These are phyloP conservation scores for Suillus clintonianus DNA, from an alignment of 768 basidiomycete genomes.

Conservation along the genomic window DNA sequence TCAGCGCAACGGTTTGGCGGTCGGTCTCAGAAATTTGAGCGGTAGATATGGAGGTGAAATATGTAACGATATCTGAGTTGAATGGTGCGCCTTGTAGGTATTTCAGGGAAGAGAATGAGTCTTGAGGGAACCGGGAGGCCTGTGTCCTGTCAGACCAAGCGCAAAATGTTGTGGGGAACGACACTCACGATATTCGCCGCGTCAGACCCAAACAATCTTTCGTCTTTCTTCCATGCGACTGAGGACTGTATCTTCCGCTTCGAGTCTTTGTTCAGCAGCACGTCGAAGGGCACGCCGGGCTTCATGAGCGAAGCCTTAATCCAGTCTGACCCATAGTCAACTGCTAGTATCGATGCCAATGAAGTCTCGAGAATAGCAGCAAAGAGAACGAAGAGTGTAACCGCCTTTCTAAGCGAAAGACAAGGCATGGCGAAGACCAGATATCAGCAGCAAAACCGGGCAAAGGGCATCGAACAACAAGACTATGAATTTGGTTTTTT, in stretches of 20 bases:
- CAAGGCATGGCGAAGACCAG: conserved; percentile 15
- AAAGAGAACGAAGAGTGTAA: conserved; percentile 26
- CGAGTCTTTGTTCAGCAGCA: conserved; percentile 94
- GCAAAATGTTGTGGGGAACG: not conserved
- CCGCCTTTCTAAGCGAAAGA: conserved; percentile 26
- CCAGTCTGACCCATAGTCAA: conserved; percentile 98
- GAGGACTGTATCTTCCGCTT: conserved; percentile 92
- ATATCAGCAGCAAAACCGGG: not conserved
- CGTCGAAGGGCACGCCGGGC: conserved; percentile 93
- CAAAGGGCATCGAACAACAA: not conserved
- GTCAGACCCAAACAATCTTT: conserved; percentile 87
- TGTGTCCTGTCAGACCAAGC: conserved; percentile 31
- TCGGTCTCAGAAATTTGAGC: conserved; percentile 53
- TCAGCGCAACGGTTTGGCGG: conserved; percentile 62
- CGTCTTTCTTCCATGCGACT: conserved; percentile 90
- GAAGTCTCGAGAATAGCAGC: conserved; percentile 32
- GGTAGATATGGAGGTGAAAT: conserved; percentile 57
- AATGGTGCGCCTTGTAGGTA: conserved; percentile 74
- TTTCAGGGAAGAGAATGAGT: conserved; percentile 87
- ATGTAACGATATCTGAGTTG: conserved; percentile 58
- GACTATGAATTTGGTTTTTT: not conserved
- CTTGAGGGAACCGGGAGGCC: conserved; percentile 90
- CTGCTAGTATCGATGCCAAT: conserved; percentile 84
- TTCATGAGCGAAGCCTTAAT: conserved; percentile 97
- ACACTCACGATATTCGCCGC: conserved; percentile 81